Evolutionary conservation across 2,329 filamentous ascomycete species (phyloP), one percentile per base, ranked within the genome.

Genomic region (Aureobasidium sp.): DNA sequence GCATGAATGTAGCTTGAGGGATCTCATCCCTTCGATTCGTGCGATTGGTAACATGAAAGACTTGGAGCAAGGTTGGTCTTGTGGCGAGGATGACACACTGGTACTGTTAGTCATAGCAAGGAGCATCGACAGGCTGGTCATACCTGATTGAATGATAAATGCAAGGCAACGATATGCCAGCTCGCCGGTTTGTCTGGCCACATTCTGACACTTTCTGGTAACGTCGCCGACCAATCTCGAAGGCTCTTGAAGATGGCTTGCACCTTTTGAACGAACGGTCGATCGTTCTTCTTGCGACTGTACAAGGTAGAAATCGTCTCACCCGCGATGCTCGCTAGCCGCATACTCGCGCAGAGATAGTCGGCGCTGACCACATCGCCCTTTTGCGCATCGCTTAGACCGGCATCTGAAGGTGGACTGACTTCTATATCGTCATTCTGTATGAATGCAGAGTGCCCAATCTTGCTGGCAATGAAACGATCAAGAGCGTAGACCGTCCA

Each of bases 341-440:
- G 70, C 8, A 79, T 70, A 3, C 71, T 75, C 1, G 75, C 76
- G 12, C 62, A 69, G 67, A 72, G 75, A 72, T 70, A 76, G 64
- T 68, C 68, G 69, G 66, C 70, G 69, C 67, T 69, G 70, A 73
- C 76, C 72, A 74, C 70, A 67, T 73, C 64, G 7, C 53, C 63
- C 15, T 62, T 55, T 2, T 65, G 61, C 6, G 62, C 62, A n/a
- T 65, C 53, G 5, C 70, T 70, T 0, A 77, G 47, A 0, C 69
- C 65, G 0, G 70, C 67, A n/a, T 74, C 72, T 0, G 75, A 75
- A 0, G 78, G 79, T 5, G 76, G 65, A 37, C 77, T 74, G 6
- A 79, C 76, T 42, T 77, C 70, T 7, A 81, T 17, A 65, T 70
- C 69, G 8, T 71, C 69, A 31, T 74, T 71, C 11, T 65, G 66